phyloP scores from a whole-genome alignment of 78 protist genomes.

The Dictyostelium capitatum region DNA sequence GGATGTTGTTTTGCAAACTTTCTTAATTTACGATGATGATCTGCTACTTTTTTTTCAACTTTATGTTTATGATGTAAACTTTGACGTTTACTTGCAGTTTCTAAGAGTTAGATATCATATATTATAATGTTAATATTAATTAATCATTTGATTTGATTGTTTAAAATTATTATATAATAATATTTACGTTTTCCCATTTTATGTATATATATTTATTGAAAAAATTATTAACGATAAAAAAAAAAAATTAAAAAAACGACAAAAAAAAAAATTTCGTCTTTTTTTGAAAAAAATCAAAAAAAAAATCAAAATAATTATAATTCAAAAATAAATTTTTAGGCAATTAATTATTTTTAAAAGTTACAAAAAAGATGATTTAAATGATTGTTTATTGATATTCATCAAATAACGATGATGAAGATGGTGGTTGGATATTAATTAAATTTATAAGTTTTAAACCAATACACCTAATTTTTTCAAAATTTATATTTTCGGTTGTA shows the following conservation, averaged over 20 bases:
- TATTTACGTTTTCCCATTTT: slow-evolving; percentile 38
- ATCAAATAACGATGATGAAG: not conserved
- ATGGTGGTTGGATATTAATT: not conserved
- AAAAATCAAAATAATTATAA: no score
- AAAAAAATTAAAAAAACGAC: not conserved
- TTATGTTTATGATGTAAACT: slow-evolving; percentile 65
- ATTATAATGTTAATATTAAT: no score
- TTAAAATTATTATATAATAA: not conserved
- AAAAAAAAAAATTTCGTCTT: not conserved
- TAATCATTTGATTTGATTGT: no score
- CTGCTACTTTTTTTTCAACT: slow-evolving; percentile 64
- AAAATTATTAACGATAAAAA: not conserved
- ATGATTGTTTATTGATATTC: not conserved
- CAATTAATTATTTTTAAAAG: no score
- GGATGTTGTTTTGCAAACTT: slow-evolving; percentile 40
- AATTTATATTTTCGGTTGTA: not conserved
- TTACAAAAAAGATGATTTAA: no score
- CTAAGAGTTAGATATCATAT: not conserved
- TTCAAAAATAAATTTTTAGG: no score
- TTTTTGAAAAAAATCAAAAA: no score
- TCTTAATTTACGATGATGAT: slow-evolving; percentile 73
- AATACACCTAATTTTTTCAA: slow-evolving; percentile 51
- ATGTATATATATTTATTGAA: not conserved
- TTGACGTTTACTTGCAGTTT: slow-evolving; percentile 46
- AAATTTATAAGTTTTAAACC: slow-evolving; percentile 56